A percentile compares a stretch with the other conserved stretches of the same genome.
Conservation (phyloP, 192 early-diverging fungal species). For the Gonapodya prolifera region DNA sequence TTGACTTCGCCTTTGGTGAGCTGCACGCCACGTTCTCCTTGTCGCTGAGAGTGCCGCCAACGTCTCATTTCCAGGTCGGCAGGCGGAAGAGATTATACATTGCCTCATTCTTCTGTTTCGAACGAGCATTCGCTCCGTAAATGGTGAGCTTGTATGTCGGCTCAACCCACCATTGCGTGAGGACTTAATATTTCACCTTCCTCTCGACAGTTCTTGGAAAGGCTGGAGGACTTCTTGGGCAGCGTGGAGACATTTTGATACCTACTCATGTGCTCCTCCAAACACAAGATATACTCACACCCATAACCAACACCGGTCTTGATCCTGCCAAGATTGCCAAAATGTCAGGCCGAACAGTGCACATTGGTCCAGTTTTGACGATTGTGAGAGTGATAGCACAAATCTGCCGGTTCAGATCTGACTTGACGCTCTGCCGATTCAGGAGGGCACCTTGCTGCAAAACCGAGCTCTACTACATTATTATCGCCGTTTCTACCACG, state of each 20-base stretch:
- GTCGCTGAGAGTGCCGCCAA: no score
- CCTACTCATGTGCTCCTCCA: conserved; percentile 7
- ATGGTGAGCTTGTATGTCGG: background rate
- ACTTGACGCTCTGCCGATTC: no score
- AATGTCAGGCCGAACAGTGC: conserved; percentile 6
- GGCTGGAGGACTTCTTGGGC: conserved; percentile 8
- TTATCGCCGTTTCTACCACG: background rate
- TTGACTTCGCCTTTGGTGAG: conserved; percentile 7
- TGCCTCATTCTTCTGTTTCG: conserved; percentile 2
- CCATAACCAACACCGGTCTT: conserved; percentile 5
- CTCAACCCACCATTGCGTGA: background rate
- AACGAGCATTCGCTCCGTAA: conserved; percentile 2
- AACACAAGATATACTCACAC: background rate
- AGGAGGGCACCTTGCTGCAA: conserved; percentile 5
- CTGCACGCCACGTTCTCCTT: no score
- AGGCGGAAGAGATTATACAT: conserved; percentile 6
- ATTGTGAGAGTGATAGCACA: no score
- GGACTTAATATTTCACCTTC: background rate
- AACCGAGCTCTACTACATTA: conserved; percentile 4
- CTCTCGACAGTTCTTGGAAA: conserved; percentile 3
- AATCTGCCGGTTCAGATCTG: no score
- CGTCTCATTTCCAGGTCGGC: no score
- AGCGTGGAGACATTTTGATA: conserved; percentile 7
- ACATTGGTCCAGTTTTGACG: conserved; percentile 6
- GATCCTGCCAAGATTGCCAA: conserved; percentile 4